A percentile compares a stretch with the other conserved stretches of the same genome.
These are phyloP conservation scores for Coemansia pectinata DNA, from an alignment of 192 early-diverging fungal species.

Conservation along the genomic window DNA sequence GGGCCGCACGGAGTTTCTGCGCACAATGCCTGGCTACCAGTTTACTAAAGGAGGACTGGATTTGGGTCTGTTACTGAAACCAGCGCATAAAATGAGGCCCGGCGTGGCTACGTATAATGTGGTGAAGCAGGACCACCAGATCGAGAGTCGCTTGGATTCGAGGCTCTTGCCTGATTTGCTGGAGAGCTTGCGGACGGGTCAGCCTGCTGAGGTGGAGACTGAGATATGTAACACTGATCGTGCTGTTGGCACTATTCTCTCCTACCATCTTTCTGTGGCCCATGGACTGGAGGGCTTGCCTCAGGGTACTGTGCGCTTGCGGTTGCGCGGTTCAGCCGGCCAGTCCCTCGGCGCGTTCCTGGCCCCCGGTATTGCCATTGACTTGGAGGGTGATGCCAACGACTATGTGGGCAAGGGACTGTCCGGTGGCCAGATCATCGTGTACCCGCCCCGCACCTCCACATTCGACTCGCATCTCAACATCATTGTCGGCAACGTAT, in stretches of 20 bases:
- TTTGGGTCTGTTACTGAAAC: conserved; percentile 82
- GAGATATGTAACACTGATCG: conserved; percentile 93
- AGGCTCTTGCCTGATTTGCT: conserved; percentile 82
- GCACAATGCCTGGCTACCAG: conserved; percentile 70
- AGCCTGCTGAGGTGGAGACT: conserved; percentile 61
- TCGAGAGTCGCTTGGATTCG: conserved; percentile 86
- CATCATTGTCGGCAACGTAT: conserved; percentile 95
- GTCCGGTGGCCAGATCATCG: conserved; percentile 85
- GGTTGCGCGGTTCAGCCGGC: conserved; percentile 88
- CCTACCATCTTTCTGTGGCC: conserved; percentile 80
- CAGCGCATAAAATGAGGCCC: conserved; percentile 82
- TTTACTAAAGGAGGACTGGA: conserved; percentile 88
- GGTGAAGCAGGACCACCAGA: conserved; percentile 84
- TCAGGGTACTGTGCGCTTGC: conserved; percentile 82
- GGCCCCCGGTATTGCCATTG: conserved; percentile 83
- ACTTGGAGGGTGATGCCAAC: conserved; percentile 97
- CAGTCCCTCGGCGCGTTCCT: conserved; percentile 97
- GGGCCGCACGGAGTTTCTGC: conserved; percentile 84
- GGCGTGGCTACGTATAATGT: conserved; percentile 85
- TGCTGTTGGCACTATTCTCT: conserved; percentile 88
- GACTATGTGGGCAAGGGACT: conserved; percentile 99
- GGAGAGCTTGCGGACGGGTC: conserved; percentile 61
- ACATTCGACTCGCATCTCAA: conserved; percentile 83
- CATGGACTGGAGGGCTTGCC: conserved; percentile 84
- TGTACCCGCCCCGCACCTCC: conserved; percentile 84